These are phyloP conservation scores for Arxiozyma heterogenica DNA, from an alignment of 1,139 yeast genomes.

Conservation along the genomic window DNA sequence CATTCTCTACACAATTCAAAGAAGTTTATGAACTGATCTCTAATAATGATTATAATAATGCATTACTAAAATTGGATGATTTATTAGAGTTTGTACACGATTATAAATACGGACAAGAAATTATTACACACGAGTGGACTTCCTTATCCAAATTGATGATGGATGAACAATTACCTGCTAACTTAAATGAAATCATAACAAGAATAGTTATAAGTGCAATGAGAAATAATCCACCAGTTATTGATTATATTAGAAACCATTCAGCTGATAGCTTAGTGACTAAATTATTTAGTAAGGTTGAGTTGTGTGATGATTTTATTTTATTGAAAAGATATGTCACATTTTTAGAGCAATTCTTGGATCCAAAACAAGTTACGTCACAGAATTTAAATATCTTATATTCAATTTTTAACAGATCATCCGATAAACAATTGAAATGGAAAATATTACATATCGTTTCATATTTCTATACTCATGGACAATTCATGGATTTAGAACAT, in stretches of 20 bases:
- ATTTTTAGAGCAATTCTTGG: conserved; percentile 6
- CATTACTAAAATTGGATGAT: conserved; percentile 21
- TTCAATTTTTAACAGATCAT: background rate
- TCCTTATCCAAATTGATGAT: conserved; percentile 16
- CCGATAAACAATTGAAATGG: conserved; percentile 23
- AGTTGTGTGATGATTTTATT: background rate
- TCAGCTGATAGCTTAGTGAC: background rate
- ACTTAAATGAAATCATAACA: conserved; percentile 38
- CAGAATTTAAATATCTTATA: background rate
- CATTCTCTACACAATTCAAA: conserved; percentile 21
- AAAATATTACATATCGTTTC: conserved; percentile 27
- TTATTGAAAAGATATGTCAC: conserved; percentile 25
- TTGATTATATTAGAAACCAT: conserved; percentile 24
- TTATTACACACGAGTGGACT: conserved; percentile 25
- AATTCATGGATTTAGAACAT: background rate
- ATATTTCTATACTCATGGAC: background rate
- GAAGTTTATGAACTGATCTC: conserved; percentile 8
- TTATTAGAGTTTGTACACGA: conserved; percentile 30
- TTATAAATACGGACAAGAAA: conserved; percentile 28
- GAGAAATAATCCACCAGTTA: conserved; percentile 66
- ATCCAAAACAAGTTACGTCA: background rate
- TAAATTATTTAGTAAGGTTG: background rate
- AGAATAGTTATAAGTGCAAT: conserved; percentile 49
- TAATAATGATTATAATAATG: conserved; percentile 13
- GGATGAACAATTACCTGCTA: conserved; percentile 11